Percentiles rank a stretch among this genome's conserved stretches.
phyloP scores from a whole-genome alignment of 805 yeast genomes.

The Ogataea degrootiae region DNA sequence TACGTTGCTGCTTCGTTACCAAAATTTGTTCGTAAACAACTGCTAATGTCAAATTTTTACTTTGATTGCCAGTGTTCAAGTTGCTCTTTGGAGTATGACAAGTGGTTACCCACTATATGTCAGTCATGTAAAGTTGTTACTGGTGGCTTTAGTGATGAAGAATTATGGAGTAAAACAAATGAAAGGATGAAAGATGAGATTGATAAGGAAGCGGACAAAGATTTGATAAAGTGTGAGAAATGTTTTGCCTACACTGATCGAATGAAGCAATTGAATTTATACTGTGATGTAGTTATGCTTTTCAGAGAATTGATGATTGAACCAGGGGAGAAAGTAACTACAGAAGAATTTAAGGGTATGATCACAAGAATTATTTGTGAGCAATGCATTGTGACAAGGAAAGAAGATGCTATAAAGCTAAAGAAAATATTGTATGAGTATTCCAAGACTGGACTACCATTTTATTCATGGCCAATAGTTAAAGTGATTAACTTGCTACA shows the following conservation, averaged over 20 bases:
- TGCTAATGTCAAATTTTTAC: constrained; percentile 28
- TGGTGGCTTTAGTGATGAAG: constrained; percentile 8
- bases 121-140: constrained; percentile 15
- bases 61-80: constrained; percentile 32
- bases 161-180: not conserved
- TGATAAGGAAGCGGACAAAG: not conserved
- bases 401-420: no score
- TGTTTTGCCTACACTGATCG: constrained; percentile 3
- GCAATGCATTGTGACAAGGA: no score
- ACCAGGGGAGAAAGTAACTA: no score
- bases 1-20: constrained; percentile 30
- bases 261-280: not conserved
- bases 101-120: constrained; percentile 26
- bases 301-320: not conserved
- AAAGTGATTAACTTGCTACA: constrained; percentile 9
- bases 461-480: constrained; percentile 20
- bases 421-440: not conserved
- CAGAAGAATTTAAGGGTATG: no score
- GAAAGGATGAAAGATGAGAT: not conserved
- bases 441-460: constrained; percentile 7
- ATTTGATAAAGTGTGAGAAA: not conserved
- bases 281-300: constrained; percentile 1
- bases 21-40: constrained; percentile 21
- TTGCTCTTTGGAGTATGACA: constrained; percentile 26
- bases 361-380: no score